Evolutionary conservation across 345 rosid species (phyloP).

Genomic region (Rubroshorea leprosula): DNA sequence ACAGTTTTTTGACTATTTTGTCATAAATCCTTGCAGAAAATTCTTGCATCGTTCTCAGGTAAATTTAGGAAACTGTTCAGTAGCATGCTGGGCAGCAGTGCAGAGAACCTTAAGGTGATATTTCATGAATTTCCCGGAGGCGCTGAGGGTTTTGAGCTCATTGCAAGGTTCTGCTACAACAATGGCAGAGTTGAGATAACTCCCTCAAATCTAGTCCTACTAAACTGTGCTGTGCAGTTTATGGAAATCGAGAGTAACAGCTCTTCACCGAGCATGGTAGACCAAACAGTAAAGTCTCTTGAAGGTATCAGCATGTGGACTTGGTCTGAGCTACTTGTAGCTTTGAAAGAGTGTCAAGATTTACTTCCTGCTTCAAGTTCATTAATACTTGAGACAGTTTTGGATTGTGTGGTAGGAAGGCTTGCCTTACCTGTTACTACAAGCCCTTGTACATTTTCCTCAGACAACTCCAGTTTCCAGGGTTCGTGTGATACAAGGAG

Average conservation of each 20-base stretch:
- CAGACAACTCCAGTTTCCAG: conserved; percentile 28
- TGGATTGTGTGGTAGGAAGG: conserved; percentile 26
- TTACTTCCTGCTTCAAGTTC: conserved; percentile 22
- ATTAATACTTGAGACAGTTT: conserved; percentile 28
- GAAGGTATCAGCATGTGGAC: conserved; percentile 42
- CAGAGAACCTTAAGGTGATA: conserved; percentile 32
- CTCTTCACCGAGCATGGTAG: conserved; percentile 13
- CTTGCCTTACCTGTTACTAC: conserved; percentile 23
- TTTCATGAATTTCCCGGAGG: conserved; percentile 52
- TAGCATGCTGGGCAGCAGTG: conserved; percentile 3
- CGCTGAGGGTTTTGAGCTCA: conserved; percentile 48
- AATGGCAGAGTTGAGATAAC: conserved; percentile 30
- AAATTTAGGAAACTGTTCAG: conserved; percentile 31
- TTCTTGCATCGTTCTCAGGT: conserved; percentile 33
- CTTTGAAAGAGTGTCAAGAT: conserved; percentile 41
- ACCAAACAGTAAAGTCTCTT: conserved; percentile 29
- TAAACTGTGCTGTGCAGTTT: conserved; percentile 35
- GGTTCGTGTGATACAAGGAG: conserved; percentile 31
- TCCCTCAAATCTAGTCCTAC: conserved; percentile 31
- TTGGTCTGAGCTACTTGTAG: conserved; percentile 48
- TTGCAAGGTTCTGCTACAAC: conserved; percentile 43
- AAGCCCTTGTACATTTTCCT: conserved; percentile 23
- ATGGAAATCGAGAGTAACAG: conserved; percentile 36
- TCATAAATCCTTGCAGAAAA: conserved; percentile 24
- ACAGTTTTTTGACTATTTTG: not conserved